These are phyloP conservation scores for Barbatosphaeria neglecta DNA, from an alignment of 495 filamentous ascomycete genomes.

Conservation along the genomic window DNA sequence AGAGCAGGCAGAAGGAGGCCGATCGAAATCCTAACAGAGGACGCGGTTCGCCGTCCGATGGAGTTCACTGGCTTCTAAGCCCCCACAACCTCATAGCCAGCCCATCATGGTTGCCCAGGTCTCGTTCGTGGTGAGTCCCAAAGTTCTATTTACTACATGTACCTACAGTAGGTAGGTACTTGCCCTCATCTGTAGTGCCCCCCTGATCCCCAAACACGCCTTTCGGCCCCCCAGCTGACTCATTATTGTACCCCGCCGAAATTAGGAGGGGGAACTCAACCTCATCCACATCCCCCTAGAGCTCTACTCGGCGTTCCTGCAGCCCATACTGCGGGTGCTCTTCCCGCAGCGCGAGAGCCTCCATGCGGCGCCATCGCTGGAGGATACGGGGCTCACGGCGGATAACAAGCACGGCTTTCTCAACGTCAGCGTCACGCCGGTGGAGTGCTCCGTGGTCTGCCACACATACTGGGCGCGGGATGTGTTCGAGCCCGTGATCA, in stretches of 20 bases:
- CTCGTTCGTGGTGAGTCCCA: constrained; percentile 43
- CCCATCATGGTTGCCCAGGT: constrained; percentile 43
- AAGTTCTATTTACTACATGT: no score
- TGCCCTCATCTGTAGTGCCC: no score
- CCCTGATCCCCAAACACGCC: no score
- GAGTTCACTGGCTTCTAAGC: constrained; percentile 1
- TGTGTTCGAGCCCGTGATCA: constrained; percentile 63
- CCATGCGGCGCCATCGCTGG: constrained; percentile 14
- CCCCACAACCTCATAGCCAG: not conserved
- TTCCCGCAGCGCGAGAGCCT: constrained; percentile 45
- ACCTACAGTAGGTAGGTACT: no score
- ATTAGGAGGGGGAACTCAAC: constrained; percentile 72
- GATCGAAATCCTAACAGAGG: no score
- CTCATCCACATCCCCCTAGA: constrained; percentile 84
- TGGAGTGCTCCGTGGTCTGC: constrained; percentile 90
- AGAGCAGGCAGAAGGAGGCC: not conserved
- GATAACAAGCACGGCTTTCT: constrained; percentile 64
- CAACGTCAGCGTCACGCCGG: constrained; percentile 84
- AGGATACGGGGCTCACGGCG: constrained; percentile 22
- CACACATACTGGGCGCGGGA: constrained; percentile 55
- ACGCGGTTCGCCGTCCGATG: not conserved
- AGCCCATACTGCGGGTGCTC: constrained; percentile 74
- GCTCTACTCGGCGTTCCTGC: constrained; percentile 69
- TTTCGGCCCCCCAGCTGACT: constrained; percentile 5
- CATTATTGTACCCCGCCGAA: not conserved